These are phyloP conservation scores for Botrytis paeoniae DNA, from an alignment of 2,329 filamentous ascomycete species.

Conservation along the genomic window DNA sequence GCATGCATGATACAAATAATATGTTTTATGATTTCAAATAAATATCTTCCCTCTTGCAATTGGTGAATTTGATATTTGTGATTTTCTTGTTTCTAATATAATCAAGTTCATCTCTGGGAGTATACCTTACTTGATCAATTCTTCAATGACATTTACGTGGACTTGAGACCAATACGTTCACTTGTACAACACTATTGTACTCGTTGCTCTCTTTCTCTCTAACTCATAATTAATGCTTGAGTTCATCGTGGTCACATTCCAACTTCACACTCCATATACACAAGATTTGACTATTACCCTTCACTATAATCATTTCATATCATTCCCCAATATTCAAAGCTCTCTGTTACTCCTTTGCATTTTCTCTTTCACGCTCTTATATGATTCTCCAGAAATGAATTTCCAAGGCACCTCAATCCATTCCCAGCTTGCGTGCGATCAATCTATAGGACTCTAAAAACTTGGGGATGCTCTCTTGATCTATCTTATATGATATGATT, in stretches of 20 bases:
- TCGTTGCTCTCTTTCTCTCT: not conserved
- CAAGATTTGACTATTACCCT: not conserved
- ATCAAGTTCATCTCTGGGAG: not conserved
- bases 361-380: too few relatives aligned
- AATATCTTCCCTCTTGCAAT: not conserved
- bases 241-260: fast-evolving
- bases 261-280: too few relatives aligned
- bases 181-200: not conserved
- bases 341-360: too few relatives aligned
- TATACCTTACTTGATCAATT: not conserved
- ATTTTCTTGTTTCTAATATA: not conserved
- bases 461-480: too few relatives aligned
- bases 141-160: too few relatives aligned
- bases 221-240: fast-evolving
- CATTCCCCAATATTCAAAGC: not conserved
- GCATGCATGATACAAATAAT: not conserved
- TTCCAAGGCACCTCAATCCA: too few relatives aligned
- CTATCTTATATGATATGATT: too few relatives aligned
- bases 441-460: too few relatives aligned
- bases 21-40: not conserved
- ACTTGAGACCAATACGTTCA: not conserved
- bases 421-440: too few relatives aligned
- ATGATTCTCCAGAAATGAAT: too few relatives aligned
- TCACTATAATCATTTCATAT: too few relatives aligned
- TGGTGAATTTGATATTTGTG: not conserved